Evolutionary conservation across 768 basidiomycete species (phyloP).

Genomic region (Hygrocybe punicea): DNA sequence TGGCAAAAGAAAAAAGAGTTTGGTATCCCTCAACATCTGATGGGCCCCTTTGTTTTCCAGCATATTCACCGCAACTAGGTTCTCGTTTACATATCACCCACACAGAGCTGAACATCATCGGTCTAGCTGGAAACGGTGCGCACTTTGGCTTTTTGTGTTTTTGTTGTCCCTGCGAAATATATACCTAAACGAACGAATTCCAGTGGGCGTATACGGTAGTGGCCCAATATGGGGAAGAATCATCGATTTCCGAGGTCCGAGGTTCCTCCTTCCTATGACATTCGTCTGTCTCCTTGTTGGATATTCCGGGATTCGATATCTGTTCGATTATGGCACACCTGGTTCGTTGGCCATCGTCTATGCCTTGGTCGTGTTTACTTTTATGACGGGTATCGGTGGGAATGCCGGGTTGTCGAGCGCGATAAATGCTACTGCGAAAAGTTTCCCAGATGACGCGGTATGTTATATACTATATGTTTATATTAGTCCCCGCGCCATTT

Average conservation of each 20-base stretch:
- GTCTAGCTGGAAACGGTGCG: slow-evolving; percentile 73
- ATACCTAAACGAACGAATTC: no score
- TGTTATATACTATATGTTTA: slow-evolving; percentile 27
- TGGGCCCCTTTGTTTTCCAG: slow-evolving; percentile 32
- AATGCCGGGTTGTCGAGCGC: slow-evolving; percentile 67
- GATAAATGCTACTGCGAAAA: slow-evolving; percentile 80
- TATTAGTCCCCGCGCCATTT: no score
- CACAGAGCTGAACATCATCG: slow-evolving; percentile 79
- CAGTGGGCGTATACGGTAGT: slow-evolving; percentile 69
- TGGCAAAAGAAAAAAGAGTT: no score
- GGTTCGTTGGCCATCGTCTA: slow-evolving; percentile 44
- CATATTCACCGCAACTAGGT: slow-evolving; percentile 85
- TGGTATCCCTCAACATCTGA: neutral
- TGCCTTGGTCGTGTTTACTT: slow-evolving; percentile 59
- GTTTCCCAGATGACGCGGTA: slow-evolving; percentile 70
- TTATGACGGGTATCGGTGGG: slow-evolving; percentile 74
- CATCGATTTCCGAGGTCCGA: slow-evolving; percentile 71
- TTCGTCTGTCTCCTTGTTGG: slow-evolving; percentile 63
- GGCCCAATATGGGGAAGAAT: slow-evolving; percentile 80
- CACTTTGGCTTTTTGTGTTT: neutral
- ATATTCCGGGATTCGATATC: slow-evolving; percentile 68
- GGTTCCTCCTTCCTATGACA: slow-evolving; percentile 57
- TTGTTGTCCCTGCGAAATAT: no score
- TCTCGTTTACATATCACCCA: slow-evolving; percentile 70
- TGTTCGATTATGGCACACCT: slow-evolving; percentile 54